Conservation (phyloP, 352 stramenopile species). For the Pythium brachiatum region DNA sequence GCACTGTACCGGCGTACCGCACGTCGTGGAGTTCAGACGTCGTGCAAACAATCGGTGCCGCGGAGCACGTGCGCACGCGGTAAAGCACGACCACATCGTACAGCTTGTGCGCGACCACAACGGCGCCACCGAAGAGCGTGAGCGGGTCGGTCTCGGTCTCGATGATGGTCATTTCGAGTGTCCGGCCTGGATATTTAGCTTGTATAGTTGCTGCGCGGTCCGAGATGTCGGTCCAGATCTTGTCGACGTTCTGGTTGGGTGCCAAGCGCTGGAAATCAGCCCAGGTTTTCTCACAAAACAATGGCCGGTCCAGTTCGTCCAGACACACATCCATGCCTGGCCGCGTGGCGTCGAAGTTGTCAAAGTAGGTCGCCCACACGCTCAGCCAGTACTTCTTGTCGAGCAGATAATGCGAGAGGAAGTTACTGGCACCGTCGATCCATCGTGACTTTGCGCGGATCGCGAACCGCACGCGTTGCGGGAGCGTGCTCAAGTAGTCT, state of each 20-base stretch:
- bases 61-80: slow-evolving; percentile 10
- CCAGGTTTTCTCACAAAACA: slow-evolving; percentile 32
- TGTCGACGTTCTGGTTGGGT: slow-evolving; percentile 19
- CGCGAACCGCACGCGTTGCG: slow-evolving; percentile 28
- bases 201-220: slow-evolving; percentile 21
- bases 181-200: slow-evolving; percentile 11
- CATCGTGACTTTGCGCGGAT: slow-evolving; percentile 28
- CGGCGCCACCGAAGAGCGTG: slow-evolving; percentile 24
- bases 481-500: slow-evolving; percentile 23
- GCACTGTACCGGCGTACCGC: slow-evolving; percentile 22
- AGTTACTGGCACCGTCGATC: slow-evolving; percentile 26
- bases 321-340: slow-evolving; percentile 26
- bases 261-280: slow-evolving; percentile 27
- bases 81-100: slow-evolving; percentile 26
- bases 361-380: slow-evolving; percentile 26
- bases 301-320: slow-evolving; percentile 27
- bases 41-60: neutral
- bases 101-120: slow-evolving; percentile 29
- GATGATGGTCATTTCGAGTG: slow-evolving; percentile 28
- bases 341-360: slow-evolving; percentile 21
- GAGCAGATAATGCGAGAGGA: slow-evolving; percentile 27
- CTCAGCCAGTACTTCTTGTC: slow-evolving; percentile 31
- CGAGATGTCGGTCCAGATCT: slow-evolving; percentile 30
- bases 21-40: slow-evolving; percentile 22
- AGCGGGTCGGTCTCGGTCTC: slow-evolving; percentile 30